Evolutionary conservation across 2,329 filamentous ascomycete species (phyloP).

Genomic region (Paraphoma sp.): DNA sequence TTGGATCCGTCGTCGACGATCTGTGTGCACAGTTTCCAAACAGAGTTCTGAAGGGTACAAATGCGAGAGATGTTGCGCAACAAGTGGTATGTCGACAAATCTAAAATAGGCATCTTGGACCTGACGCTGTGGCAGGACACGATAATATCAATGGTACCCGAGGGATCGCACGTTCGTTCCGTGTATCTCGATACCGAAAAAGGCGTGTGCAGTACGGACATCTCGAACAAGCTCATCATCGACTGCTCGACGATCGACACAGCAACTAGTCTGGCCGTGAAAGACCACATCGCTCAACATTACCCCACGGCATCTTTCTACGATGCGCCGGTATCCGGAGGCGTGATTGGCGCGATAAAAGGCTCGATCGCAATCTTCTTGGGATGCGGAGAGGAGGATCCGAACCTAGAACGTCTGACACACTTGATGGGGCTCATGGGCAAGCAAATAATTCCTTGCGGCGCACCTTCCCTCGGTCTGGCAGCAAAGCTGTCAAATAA

Average conservation of each 20-base stretch:
- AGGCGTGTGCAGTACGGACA: conserved; percentile 52
- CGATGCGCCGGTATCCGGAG: conserved; percentile 62
- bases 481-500: conserved; percentile 68
- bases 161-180: conserved; percentile 58
- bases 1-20: conserved; percentile 51
- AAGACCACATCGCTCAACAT: conserved; percentile 45
- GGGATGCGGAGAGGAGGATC: conserved; percentile 55
- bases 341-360: conserved; percentile 59
- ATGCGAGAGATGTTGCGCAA: conserved; percentile 57
- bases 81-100: conserved; percentile 50
- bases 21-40: conserved; percentile 50
- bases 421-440: conserved; percentile 60
- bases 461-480: conserved; percentile 62
- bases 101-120: neutral
- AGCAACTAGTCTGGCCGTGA: conserved; percentile 56
- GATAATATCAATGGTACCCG: conserved; percentile 62
- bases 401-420: conserved; percentile 54
- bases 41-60: conserved; percentile 49
- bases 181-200: conserved; percentile 57
- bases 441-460: conserved; percentile 61
- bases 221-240: conserved; percentile 56
- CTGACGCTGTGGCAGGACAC: conserved; percentile 47
- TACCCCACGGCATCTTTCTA: conserved; percentile 57
- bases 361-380: conserved; percentile 64
- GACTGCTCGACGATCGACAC: conserved; percentile 66